Conservation (phyloP, 2,329 filamentous ascomycete genomes). For the Microcyclosporella mali region DNA sequence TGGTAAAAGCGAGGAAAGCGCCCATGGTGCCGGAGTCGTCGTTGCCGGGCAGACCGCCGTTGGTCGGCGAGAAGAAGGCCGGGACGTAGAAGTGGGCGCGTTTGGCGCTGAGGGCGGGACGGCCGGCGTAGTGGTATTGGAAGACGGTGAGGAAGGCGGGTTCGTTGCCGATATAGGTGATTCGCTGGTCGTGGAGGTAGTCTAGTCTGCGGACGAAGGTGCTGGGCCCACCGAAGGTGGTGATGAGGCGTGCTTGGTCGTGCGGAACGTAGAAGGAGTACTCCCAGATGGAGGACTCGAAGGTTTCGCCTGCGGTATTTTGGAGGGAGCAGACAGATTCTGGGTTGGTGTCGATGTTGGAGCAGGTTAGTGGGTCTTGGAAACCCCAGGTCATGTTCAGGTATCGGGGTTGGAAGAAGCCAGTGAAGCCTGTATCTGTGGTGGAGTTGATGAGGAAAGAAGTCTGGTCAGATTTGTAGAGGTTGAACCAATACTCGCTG, state of each 20-base stretch:
- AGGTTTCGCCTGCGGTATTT: conserved; percentile 56
- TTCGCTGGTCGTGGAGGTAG: conserved; percentile 52
- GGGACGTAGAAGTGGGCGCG: conserved; percentile 38
- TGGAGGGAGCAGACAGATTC: conserved; percentile 40
- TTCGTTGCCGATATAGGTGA: conserved; percentile 58
- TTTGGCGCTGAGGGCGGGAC: conserved; percentile 33
- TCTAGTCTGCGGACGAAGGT: conserved; percentile 55
- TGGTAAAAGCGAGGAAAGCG: conserved; percentile 35
- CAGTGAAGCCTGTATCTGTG: conserved; percentile 53
- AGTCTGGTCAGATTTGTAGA: conserved; percentile 55
- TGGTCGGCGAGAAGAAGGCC: conserved; percentile 32
- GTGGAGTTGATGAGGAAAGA: conserved; percentile 40
- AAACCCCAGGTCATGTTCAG: conserved; percentile 52
- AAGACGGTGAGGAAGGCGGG: conserved; percentile 41
- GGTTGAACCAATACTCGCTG: conserved; percentile 59
- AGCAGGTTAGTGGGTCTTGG: conserved; percentile 35
- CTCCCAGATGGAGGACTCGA: conserved; percentile 64
- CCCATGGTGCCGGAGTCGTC: conserved; percentile 35
- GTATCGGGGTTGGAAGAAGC: conserved; percentile 60
- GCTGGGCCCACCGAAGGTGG: conserved; percentile 49
- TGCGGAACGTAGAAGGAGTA: conserved; percentile 66
- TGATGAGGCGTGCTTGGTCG: conserved; percentile 47
- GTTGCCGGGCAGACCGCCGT: conserved; percentile 31
- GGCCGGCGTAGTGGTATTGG: conserved; percentile 38
- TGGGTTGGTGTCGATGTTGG: conserved; percentile 32